phyloP scores from a whole-genome alignment of 1,284 basidiomycete genomes.

The Meira nashicola region DNA sequence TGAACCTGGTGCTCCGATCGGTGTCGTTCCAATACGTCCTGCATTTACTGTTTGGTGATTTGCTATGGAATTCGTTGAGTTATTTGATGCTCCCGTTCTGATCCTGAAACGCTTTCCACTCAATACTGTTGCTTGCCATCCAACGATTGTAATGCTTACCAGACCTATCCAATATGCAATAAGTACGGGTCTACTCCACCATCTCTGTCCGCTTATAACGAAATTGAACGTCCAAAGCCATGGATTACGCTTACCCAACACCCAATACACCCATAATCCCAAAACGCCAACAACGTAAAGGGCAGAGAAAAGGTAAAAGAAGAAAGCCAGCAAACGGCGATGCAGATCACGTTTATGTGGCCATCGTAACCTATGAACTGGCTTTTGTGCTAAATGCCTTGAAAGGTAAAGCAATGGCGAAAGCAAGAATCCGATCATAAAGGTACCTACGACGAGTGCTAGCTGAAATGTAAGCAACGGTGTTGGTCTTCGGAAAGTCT shows the following conservation, averaged over 20 bases:
- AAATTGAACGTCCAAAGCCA: slow-evolving; percentile 71
- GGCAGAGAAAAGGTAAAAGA: slow-evolving; percentile 74
- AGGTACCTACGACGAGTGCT: slow-evolving; percentile 84
- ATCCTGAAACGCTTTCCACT: slow-evolving; percentile 33
- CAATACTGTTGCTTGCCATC: slow-evolving; percentile 64
- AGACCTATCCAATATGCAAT: slow-evolving; percentile 79
- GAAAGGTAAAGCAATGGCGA: slow-evolving; percentile 89
- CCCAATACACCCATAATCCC: slow-evolving; percentile 87
- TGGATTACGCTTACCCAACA: slow-evolving; percentile 75
- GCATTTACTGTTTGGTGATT: slow-evolving; percentile 6
- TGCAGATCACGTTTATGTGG: slow-evolving; percentile 82
- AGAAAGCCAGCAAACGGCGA: slow-evolving; percentile 75
- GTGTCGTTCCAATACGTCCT: slow-evolving; percentile 13
- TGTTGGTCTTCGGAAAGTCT: slow-evolving; percentile 86
- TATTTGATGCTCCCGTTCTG: slow-evolving; percentile 5
- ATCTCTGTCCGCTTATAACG: slow-evolving; percentile 67
- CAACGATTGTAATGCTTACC: slow-evolving; percentile 76
- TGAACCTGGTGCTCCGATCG: neutral
- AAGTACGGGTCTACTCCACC: slow-evolving; percentile 77
- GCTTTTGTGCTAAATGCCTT: slow-evolving; percentile 83
- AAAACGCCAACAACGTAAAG: slow-evolving; percentile 79
- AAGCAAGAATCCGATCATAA: slow-evolving; percentile 86
- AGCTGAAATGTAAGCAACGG: slow-evolving; percentile 88
- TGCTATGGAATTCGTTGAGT: neutral
- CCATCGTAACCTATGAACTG: slow-evolving; percentile 78